These are phyloP conservation scores for Leptographium radiaticola DNA, from an alignment of 2,329 filamentous ascomycete genomes.

Conservation along the genomic window DNA sequence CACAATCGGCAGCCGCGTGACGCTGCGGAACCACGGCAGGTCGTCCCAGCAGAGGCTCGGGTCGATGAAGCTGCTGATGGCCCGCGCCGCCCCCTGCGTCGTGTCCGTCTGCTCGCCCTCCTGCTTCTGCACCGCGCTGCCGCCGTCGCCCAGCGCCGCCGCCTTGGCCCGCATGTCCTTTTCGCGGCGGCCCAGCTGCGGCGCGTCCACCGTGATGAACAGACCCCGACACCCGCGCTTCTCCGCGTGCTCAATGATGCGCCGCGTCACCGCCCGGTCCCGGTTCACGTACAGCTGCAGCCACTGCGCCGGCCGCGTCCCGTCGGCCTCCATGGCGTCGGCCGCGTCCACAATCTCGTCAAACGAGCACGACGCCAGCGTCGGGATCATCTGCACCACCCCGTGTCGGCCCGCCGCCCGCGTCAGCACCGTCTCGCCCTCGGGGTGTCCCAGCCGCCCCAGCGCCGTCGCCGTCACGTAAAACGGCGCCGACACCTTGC, in stretches of 20 bases:
- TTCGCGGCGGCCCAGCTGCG: conserved; percentile 84
- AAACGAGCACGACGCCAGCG: conserved; percentile 89
- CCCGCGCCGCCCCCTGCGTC: conserved; percentile 82
- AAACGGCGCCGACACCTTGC: conserved; percentile 73
- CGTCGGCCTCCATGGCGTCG: not conserved
- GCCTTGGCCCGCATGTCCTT: conserved; percentile 98
- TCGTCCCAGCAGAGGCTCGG: conserved; percentile 88
- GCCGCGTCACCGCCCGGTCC: conserved; percentile 77
- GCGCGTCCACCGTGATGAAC: conserved; percentile 97
- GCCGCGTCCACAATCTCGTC: conserved; percentile 90
- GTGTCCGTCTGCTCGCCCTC: conserved; percentile 63
- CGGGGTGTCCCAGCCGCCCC: conserved; percentile 85
- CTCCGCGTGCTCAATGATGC: conserved; percentile 87
- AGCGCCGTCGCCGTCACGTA: conserved; percentile 95
- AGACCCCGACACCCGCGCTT: conserved; percentile 82
- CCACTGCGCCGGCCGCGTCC: conserved; percentile 75
- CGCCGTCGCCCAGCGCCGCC: conserved; percentile 46
- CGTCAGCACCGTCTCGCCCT: conserved; percentile 88
- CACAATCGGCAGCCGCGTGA: conserved; percentile 90
- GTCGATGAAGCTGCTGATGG: conserved; percentile 95
- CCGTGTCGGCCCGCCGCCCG: conserved; percentile 73
- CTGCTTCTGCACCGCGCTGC: conserved; percentile 74
- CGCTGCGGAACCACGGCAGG: conserved; percentile 79
- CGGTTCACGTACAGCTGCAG: conserved; percentile 97
- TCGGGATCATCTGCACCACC: conserved; percentile 97